phyloP scores from a whole-genome alignment of 768 basidiomycete genomes.

The Collybia sordida region DNA sequence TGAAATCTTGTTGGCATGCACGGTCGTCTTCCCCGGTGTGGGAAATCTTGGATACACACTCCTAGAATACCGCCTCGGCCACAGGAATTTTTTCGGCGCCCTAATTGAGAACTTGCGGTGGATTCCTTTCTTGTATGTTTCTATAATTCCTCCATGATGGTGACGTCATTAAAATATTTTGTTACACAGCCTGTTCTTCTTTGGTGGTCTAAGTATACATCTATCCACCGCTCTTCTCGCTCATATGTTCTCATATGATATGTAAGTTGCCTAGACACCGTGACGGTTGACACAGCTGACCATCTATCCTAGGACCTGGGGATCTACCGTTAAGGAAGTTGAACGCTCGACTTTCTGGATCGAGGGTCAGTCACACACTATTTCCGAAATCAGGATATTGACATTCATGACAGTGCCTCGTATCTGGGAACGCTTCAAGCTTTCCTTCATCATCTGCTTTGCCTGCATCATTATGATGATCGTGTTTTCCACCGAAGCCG shows the following conservation, averaged over 20 bases:
- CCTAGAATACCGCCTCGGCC: slow-evolving; percentile 75
- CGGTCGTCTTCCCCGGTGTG: slow-evolving; percentile 74
- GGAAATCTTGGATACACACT: slow-evolving; percentile 76
- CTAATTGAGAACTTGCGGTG: slow-evolving; percentile 59
- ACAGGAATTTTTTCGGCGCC: slow-evolving; percentile 46
- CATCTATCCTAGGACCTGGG: slow-evolving; percentile 44
- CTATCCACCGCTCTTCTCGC: slow-evolving; percentile 66
- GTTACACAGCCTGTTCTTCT: slow-evolving; percentile 67
- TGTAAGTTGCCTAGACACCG: slow-evolving; percentile 30
- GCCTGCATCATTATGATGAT: slow-evolving; percentile 58
- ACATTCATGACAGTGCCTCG: slow-evolving; percentile 53
- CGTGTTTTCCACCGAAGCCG: slow-evolving; percentile 50
- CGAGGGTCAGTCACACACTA: slow-evolving; percentile 40
- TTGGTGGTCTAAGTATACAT: slow-evolving; percentile 73
- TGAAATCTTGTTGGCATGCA: slow-evolving; percentile 77
- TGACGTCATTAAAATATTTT: not conserved
- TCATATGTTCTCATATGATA: slow-evolving; percentile 65
- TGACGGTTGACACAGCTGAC: slow-evolving; percentile 2
- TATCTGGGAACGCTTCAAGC: slow-evolving; percentile 80
- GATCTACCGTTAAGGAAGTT: slow-evolving; percentile 73
- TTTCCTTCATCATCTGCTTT: slow-evolving; percentile 66
- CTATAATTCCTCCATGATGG: not conserved
- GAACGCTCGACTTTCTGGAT: slow-evolving; percentile 88
- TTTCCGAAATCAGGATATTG: no score
- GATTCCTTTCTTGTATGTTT: slow-evolving; percentile 72